Evolutionary conservation across 257 asterid species (phyloP).

Genomic region (Solanum sejunctum): DNA sequence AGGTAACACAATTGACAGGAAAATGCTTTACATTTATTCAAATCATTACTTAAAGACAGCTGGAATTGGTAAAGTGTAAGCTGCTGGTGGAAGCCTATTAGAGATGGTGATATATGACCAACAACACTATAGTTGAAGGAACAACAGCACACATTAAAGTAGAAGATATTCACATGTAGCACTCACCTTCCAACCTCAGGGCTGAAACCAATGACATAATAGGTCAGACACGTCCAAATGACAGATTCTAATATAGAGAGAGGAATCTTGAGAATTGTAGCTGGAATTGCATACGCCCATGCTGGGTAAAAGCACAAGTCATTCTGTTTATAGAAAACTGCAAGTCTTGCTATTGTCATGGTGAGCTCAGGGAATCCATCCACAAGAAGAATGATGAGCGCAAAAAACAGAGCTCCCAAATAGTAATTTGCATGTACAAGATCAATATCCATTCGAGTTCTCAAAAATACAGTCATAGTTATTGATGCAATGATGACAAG

Average conservation of each 20-base stretch:
- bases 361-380: conserved; percentile 47
- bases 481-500: conserved; percentile 25
- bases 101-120: neutral
- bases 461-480: conserved; percentile 40
- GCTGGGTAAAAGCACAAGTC: conserved; percentile 41
- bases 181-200: conserved; percentile 58
- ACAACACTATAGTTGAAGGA: neutral
- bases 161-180: neutral
- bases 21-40: neutral
- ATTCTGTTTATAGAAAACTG: conserved; percentile 44
- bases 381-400: conserved; percentile 30
- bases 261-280: conserved; percentile 38
- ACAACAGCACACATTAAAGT: neutral
- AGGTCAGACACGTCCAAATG: conserved; percentile 47
- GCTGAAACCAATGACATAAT: conserved; percentile 34
- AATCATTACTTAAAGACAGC: neutral
- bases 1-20: neutral
- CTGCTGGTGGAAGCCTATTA: neutral
- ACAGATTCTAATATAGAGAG: conserved; percentile 32
- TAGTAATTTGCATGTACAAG: conserved; percentile 31
- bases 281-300: conserved; percentile 46
- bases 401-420: conserved; percentile 38
- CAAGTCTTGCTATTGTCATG: conserved; percentile 32
- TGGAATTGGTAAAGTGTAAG: neutral
- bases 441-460: conserved; percentile 38